Evolutionary conservation across 179 eudicot species (phyloP), one percentile per base, ranked within the genome.

Genomic region (Silene noctiflora): DNA sequence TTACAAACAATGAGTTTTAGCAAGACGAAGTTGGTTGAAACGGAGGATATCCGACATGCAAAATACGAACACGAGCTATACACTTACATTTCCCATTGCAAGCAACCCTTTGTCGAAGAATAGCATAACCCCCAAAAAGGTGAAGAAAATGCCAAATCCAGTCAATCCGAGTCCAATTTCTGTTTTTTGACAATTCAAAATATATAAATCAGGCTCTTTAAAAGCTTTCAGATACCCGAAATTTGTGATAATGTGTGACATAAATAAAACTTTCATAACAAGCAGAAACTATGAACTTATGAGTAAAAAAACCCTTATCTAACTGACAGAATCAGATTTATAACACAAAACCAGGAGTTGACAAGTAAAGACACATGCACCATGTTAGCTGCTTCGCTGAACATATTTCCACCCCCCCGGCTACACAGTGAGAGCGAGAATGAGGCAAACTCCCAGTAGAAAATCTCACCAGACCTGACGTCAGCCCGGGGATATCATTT

Each of bases 141-240:
- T 91, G 92, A 95, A 95, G 73, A 95, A 88, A 21, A 91, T 77
- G 67, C 99, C 99, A 83, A 95, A 95, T 73, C 90, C 97, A 35
- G 98, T 95, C 88, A 95, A 80, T 25, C 99, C 99, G 9, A 95
- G 85, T 46, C 98, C 99, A 77, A 92, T 92, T 89, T 95, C 99
- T 95, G 92, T 69, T 78, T 71, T 60, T 70, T 73, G 67, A 76
- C 44, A 78, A 25, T 48, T 25, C 12, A 35, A 25, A 25, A 24
- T 51, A 7, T 70, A 48, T 6, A 1, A 1, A 27, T 69, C 31
- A 69, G 58, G n/a, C 21, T 21, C 72, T 39, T 4, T 25, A 10
- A 19, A 48, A 46, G 31, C 4, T 20, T 33, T 31, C 10, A 16
- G 46, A 20, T 44, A 21, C 35, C 35, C 59, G 6, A 24, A 69